These are phyloP conservation scores for Rhamnella rubrinervis DNA, from an alignment of 331 rosid species.

Conservation along the genomic window DNA sequence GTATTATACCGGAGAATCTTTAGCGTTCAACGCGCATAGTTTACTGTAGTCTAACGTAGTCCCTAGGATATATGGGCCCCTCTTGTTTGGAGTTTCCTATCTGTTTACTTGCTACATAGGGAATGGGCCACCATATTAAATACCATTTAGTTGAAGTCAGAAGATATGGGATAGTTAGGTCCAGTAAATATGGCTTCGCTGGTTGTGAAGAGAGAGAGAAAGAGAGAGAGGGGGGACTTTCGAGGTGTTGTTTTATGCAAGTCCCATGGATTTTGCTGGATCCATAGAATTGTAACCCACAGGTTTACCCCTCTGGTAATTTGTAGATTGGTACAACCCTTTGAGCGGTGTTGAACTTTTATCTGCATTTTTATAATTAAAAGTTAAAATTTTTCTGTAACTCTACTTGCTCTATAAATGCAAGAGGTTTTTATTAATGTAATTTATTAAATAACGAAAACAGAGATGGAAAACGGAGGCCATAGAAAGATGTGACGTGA, in stretches of 20 bases:
- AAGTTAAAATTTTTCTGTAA: no score
- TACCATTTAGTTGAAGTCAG: slow-evolving; percentile 43
- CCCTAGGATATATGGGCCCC: slow-evolving; percentile 26
- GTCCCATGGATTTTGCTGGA: slow-evolving; percentile 43
- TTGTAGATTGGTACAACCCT: no score
- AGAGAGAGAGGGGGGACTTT: slow-evolving; percentile 24
- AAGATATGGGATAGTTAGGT: slow-evolving; percentile 44
- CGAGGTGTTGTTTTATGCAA: slow-evolving; percentile 44
- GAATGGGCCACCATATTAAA: slow-evolving; percentile 52
- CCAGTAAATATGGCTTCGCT: slow-evolving; percentile 36
- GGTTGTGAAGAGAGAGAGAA: slow-evolving; percentile 40
- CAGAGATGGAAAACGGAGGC: slow-evolving; percentile 95
- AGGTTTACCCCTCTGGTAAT: slow-evolving; percentile 10
- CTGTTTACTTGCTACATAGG: slow-evolving; percentile 25
- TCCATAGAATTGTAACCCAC: slow-evolving; percentile 43
- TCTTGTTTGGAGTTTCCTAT: slow-evolving; percentile 30
- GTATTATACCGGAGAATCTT: slow-evolving; percentile 19
- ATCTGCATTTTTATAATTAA: no score
- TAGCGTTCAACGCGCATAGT: slow-evolving; percentile 21
- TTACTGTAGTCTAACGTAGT: slow-evolving; percentile 23
- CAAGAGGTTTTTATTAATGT: neutral
- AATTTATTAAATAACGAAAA: slow-evolving; percentile 30
- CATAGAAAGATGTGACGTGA: slow-evolving; percentile 78
- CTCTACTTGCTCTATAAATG: neutral
- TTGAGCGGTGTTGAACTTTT: no score